phyloP scores from a whole-genome alignment of 2,329 filamentous ascomycete species.

The Dryadomyces sulphureus region DNA sequence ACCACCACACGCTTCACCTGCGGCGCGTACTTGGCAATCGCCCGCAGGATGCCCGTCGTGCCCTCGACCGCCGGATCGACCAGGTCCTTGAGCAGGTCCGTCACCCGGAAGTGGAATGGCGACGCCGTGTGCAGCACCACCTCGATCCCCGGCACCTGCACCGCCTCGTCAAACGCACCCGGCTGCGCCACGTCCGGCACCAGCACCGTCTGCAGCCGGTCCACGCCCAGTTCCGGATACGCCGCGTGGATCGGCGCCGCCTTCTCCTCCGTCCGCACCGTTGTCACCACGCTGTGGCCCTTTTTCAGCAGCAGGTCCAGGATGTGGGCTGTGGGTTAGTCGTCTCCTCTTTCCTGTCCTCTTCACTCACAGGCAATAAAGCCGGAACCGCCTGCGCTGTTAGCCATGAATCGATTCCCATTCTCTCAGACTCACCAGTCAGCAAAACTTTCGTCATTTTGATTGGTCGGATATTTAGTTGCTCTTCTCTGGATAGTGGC shows the following conservation, averaged over 20 bases:
- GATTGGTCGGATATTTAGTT: neutral
- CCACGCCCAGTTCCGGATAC: constrained; percentile 25
- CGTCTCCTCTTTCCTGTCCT: too few relatives aligned
- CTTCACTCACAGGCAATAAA: constrained; percentile 35
- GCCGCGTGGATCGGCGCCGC: constrained; percentile 34
- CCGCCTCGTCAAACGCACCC: constrained; percentile 56
- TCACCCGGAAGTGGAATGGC: constrained; percentile 40
- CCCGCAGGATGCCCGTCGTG: constrained; percentile 55
- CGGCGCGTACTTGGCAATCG: constrained; percentile 44
- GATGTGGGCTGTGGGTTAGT: constrained; percentile 28
- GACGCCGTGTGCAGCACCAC: constrained; percentile 47
- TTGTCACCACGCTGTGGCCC: constrained; percentile 38
- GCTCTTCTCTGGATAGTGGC: too few relatives aligned
- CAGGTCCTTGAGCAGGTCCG: constrained; percentile 36
- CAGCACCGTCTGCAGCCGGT: constrained; percentile 37
- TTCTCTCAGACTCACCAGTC: constrained; percentile 27
- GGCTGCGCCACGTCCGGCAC: constrained; percentile 65
- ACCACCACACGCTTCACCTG: constrained; percentile 56
- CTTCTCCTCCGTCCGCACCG: constrained; percentile 39
- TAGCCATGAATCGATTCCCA: too few relatives aligned
- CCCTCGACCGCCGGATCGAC: constrained; percentile 43
- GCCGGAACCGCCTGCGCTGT: constrained; percentile 29
- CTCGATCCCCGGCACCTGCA: constrained; percentile 32
- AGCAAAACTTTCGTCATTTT: constrained; percentile 31
- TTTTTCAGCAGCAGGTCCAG: constrained; percentile 36